phyloP scores from a whole-genome alignment of 1,284 basidiomycete species.

The Rhodotorula sp. region DNA sequence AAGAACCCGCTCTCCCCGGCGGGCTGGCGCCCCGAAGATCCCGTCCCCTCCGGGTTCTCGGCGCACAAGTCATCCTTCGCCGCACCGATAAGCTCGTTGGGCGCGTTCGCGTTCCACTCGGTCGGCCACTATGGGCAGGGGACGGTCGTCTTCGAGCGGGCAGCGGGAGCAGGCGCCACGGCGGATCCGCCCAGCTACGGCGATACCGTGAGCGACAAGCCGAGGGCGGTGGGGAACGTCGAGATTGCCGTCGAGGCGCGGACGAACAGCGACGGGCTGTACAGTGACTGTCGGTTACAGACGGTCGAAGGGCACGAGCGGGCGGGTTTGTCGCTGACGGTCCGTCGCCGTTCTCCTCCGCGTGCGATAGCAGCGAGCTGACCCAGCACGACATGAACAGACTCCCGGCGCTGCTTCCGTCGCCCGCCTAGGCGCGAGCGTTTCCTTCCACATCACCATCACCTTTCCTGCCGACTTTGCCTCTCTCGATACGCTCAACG shows the following conservation, averaged over 20 bases:
- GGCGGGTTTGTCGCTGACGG: conserved; percentile 9
- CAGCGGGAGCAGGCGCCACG: neutral
- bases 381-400: neutral
- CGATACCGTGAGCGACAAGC: neutral
- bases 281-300: neutral
- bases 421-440: conserved; percentile 5
- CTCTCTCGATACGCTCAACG: conserved; percentile 9
- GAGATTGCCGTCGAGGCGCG: conserved; percentile 13
- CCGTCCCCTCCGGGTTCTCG: conserved; percentile 3
- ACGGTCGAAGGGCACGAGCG: conserved; percentile 16
- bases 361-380: too few species aligned
- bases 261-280: conserved; percentile 18
- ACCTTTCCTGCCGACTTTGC: conserved; percentile 4
- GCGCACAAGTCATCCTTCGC: neutral
- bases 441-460: conserved; percentile 24
- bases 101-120: conserved; percentile 1
- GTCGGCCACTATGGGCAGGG: neutral
- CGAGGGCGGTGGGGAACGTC: neutral
- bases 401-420: conserved; percentile 8
- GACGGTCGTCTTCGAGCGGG: neutral
- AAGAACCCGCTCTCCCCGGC: conserved; percentile 1
- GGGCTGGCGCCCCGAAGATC: neutral
- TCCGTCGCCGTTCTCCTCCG: neutral
- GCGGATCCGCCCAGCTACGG: neutral
- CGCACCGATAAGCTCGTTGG: conserved; percentile 12